Conservation (phyloP, 2,329 filamentous ascomycete species). For the Cordyceps tenuipes region DNA sequence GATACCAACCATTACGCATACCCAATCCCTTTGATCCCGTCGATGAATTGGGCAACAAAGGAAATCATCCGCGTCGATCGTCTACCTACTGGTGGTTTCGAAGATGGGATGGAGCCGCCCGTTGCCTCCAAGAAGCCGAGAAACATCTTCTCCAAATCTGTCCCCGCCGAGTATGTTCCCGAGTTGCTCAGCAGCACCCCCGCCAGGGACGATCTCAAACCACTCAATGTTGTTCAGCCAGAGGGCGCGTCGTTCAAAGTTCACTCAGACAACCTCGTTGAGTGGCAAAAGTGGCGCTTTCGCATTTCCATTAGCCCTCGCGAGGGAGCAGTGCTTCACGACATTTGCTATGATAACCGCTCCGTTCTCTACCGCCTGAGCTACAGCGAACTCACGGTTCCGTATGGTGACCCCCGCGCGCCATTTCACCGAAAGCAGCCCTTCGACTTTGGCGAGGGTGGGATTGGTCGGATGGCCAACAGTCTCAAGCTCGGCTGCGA, state of each 20-base stretch:
- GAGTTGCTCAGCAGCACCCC: slow-evolving; percentile 40
- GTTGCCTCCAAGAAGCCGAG: slow-evolving; percentile 30
- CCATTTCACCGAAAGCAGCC: slow-evolving; percentile 63
- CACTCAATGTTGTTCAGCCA: slow-evolving; percentile 62
- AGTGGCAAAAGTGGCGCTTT: slow-evolving; percentile 64
- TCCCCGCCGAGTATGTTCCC: slow-evolving; percentile 38
- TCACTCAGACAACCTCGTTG: slow-evolving; percentile 36
- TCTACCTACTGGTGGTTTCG: slow-evolving; percentile 39
- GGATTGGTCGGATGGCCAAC: slow-evolving; percentile 58
- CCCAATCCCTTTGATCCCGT: slow-evolving; percentile 49
- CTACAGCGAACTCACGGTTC: slow-evolving; percentile 62
- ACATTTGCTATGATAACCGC: slow-evolving; percentile 57
- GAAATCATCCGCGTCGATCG: slow-evolving; percentile 50
- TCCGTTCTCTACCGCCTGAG: slow-evolving; percentile 59
- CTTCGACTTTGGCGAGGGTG: slow-evolving; percentile 64
- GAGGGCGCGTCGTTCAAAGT: slow-evolving; percentile 60
- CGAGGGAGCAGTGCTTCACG: slow-evolving; percentile 63
- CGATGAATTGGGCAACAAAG: slow-evolving; percentile 49
- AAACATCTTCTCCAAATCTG: slow-evolving; percentile 36
- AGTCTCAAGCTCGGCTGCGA: slow-evolving; percentile 62
- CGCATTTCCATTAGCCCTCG: slow-evolving; percentile 60
- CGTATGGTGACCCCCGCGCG: slow-evolving; percentile 56
- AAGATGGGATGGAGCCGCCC: slow-evolving; percentile 35
- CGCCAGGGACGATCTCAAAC: slow-evolving; percentile 50
- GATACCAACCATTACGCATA: slow-evolving; percentile 57